Conservation (phyloP, 2,329 filamentous ascomycete genomes). For the Beauveria brongniartii region DNA sequence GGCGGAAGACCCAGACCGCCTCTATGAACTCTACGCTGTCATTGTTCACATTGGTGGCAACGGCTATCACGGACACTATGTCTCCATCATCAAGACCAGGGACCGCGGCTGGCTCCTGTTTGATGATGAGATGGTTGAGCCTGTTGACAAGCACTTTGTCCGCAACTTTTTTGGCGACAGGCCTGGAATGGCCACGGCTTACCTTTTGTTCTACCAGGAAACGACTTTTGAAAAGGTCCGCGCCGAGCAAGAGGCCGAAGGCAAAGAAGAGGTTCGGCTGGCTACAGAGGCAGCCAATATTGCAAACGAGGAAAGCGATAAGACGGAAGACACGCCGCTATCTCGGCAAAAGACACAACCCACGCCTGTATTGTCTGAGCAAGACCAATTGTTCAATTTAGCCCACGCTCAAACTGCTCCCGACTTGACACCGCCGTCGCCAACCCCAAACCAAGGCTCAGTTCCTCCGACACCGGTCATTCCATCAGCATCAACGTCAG, state of each 20-base stretch:
- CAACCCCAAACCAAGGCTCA: constrained; percentile 14
- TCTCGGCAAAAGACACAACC: constrained; percentile 45
- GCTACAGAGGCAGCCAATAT: constrained; percentile 49
- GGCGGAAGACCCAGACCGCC: constrained; percentile 80
- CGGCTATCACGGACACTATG: constrained; percentile 95
- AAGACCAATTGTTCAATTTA: constrained; percentile 48
- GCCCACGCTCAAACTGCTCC: constrained; percentile 62
- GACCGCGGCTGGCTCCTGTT: constrained; percentile 94
- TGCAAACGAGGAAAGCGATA: constrained; percentile 39
- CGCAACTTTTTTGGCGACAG: constrained; percentile 96
- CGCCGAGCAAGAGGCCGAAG: constrained; percentile 78
- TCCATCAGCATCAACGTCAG: constrained; percentile 11
- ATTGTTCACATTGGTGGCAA: constrained; percentile 96
- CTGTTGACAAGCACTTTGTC: constrained; percentile 93
- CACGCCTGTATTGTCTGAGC: constrained; percentile 35
- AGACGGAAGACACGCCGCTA: constrained; percentile 36
- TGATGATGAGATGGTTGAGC: constrained; percentile 97
- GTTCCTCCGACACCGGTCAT: constrained; percentile 12
- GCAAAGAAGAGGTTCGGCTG: constrained; percentile 52
- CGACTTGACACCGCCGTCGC: constrained; percentile 14
- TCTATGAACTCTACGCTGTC: constrained; percentile 95
- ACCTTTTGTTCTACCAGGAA: constrained; percentile 97
- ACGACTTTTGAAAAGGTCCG: constrained; percentile 60
- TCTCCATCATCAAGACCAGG: constrained; percentile 94
- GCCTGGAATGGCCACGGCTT: constrained; percentile 84